Evolutionary conservation across 2,329 filamentous ascomycete genomes (phyloP).

Genomic region (Ophiocordyceps camponoti-floridani): DNA sequence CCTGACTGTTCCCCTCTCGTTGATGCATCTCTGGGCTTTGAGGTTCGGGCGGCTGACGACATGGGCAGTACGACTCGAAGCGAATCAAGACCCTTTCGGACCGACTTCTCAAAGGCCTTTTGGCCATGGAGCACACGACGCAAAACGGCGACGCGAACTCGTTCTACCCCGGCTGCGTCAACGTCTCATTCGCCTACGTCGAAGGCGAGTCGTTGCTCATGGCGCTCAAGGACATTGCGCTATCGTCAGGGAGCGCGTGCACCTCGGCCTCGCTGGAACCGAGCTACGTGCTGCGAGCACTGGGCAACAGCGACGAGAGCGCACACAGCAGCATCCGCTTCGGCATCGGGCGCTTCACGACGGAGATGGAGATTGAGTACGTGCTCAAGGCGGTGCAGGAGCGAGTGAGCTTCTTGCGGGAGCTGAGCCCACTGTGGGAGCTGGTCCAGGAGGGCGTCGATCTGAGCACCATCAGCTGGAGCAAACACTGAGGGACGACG

Average conservation of each 20-base stretch:
- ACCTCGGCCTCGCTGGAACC: slow-evolving; percentile 94
- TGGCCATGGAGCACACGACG: slow-evolving; percentile 78
- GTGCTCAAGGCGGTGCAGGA: slow-evolving; percentile 87
- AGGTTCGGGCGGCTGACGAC: slow-evolving; percentile 7
- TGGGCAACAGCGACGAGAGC: slow-evolving; percentile 93
- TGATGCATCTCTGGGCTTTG: background rate
- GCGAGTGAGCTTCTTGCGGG: slow-evolving; percentile 79
- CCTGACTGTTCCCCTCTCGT: background rate
- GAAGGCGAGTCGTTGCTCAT: slow-evolving; percentile 96
- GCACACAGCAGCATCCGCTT: slow-evolving; percentile 97
- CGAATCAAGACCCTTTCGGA: slow-evolving; percentile 72
- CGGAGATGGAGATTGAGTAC: slow-evolving; percentile 89
- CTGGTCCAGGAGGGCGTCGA: slow-evolving; percentile 93
- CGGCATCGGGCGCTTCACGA: slow-evolving; percentile 92
- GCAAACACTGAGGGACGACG: slow-evolving; percentile 63
- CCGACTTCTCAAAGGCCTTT: slow-evolving; percentile 62
- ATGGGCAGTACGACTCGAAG: slow-evolving; percentile 74
- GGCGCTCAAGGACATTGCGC: slow-evolving; percentile 93
- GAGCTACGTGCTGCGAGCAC: slow-evolving; percentile 82
- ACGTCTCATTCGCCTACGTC: slow-evolving; percentile 95
- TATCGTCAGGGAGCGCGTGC: slow-evolving; percentile 92
- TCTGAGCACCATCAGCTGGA: slow-evolving; percentile 94
- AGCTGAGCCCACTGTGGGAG: slow-evolving; percentile 93
- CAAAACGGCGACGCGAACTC: slow-evolving; percentile 71
- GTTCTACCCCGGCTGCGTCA: slow-evolving; percentile 94